These are phyloP conservation scores for Recurvomyces mirabilis DNA, from an alignment of 495 filamentous ascomycete species.

Conservation along the genomic window DNA sequence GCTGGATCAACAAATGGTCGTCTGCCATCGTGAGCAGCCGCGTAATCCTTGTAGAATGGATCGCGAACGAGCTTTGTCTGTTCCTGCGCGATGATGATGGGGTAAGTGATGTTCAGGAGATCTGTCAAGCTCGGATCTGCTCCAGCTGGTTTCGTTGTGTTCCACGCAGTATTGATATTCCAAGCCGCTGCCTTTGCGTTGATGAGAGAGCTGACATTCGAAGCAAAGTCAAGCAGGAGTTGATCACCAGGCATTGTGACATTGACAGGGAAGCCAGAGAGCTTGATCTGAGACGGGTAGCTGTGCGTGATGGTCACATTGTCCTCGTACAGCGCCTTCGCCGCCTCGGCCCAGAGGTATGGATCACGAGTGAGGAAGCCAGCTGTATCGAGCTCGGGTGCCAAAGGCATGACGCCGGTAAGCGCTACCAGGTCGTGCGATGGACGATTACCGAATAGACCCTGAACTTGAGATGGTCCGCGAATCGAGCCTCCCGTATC, in stretches of 20 bases:
- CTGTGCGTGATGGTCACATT: slow-evolving; percentile 22
- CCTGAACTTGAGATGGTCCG: slow-evolving; percentile 37
- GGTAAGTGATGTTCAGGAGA: slow-evolving; percentile 13
- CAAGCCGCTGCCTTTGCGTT: slow-evolving; percentile 17
- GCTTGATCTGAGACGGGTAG: slow-evolving; percentile 25
- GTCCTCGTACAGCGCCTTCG: slow-evolving; percentile 23
- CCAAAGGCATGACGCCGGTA: slow-evolving; percentile 36
- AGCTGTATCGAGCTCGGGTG: slow-evolving; percentile 37
- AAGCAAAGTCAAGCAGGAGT: slow-evolving; percentile 24
- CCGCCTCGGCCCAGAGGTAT: slow-evolving; percentile 15
- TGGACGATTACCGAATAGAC: slow-evolving; percentile 40
- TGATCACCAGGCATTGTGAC: slow-evolving; percentile 15
- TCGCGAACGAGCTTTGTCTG: slow-evolving; percentile 25
- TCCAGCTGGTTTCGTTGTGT: slow-evolving; percentile 13
- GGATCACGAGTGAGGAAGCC: slow-evolving; percentile 31
- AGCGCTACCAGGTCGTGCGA: slow-evolving; percentile 38
- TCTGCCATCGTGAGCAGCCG: slow-evolving; percentile 28
- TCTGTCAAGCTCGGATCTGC: slow-evolving; percentile 6
- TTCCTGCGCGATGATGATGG: slow-evolving; percentile 15
- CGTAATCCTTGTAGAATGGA: slow-evolving; percentile 33
- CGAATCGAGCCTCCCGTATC: slow-evolving; percentile 39
- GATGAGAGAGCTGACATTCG: slow-evolving; percentile 23
- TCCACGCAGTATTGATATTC: slow-evolving; percentile 22
- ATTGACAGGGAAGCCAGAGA: slow-evolving; percentile 18
- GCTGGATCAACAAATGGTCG: slow-evolving; percentile 31